Evolutionary conservation across 495 filamentous ascomycete species (phyloP).

Genomic region (Talaromyces trachyspermus): DNA sequence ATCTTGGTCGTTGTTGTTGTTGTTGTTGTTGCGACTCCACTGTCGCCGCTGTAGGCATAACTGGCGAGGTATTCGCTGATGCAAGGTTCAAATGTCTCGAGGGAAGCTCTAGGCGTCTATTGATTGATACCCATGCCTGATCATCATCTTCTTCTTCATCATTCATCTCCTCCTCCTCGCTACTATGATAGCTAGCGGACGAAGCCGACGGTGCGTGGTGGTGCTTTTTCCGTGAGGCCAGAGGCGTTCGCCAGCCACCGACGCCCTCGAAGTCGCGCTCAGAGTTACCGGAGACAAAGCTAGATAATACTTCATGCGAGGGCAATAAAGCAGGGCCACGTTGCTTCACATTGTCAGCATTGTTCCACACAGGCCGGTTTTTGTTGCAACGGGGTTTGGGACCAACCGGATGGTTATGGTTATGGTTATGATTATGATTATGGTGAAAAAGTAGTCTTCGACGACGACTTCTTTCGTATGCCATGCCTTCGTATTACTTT

Average conservation of each 20-base stretch:
- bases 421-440: slow-evolving; percentile 13
- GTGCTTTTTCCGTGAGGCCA: slow-evolving; percentile 18
- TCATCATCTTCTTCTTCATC: slow-evolving; percentile 60
- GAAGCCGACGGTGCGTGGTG: slow-evolving; percentile 32
- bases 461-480: not conserved
- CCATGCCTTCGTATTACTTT: not conserved
- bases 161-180: slow-evolving; percentile 17
- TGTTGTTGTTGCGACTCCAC: not conserved
- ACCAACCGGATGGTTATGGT: slow-evolving; percentile 12
- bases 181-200: slow-evolving; percentile 10
- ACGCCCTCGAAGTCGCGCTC: slow-evolving; percentile 80
- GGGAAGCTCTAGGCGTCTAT: slow-evolving; percentile 64
- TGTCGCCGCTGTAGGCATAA: not conserved
- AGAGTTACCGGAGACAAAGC: slow-evolving; percentile 31
- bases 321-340: slow-evolving; percentile 9
- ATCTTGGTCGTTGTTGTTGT: slow-evolving; percentile 2
- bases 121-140: slow-evolving; percentile 63
- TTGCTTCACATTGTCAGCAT: slow-evolving; percentile 9
- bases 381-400: not conserved
- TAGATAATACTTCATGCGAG: slow-evolving; percentile 15
- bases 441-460: slow-evolving; percentile 3
- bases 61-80: slow-evolving; percentile 3
- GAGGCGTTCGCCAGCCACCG: slow-evolving; percentile 60
- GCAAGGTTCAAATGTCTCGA: slow-evolving; percentile 25
- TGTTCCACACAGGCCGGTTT: not conserved